Evolutionary conservation across 106 monocot species (phyloP).

Genomic region (Dendrobium chrysotoxum): DNA sequence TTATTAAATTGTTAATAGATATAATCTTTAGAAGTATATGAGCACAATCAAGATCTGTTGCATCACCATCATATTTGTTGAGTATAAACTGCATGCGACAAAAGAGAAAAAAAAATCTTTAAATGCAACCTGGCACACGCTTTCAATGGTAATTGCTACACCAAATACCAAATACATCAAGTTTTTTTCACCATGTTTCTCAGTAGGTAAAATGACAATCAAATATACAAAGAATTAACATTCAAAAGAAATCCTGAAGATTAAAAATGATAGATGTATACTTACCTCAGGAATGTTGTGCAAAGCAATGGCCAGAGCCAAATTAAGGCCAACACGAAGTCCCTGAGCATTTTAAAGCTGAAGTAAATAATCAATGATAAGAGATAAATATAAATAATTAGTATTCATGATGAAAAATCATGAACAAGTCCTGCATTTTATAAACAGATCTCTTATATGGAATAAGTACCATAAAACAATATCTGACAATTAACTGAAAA

Average conservation of each 20-base stretch:
- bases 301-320: conserved; percentile 95
- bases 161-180: neutral
- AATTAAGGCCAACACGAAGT: conserved; percentile 88
- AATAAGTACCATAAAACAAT: neutral
- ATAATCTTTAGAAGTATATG: too few relatives aligned
- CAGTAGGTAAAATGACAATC: neutral
- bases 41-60: too few relatives aligned
- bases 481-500: neutral
- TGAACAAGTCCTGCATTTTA: neutral
- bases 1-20: too few relatives aligned
- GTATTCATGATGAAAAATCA: neutral
- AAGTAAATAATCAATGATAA: neutral
- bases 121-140: too few relatives aligned
- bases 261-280: neutral
- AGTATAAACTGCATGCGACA: too few relatives aligned
- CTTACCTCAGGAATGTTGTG: conserved; percentile 98
- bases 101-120: too few relatives aligned
- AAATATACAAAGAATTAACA: neutral
- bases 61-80: too few relatives aligned
- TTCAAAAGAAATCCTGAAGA: neutral
- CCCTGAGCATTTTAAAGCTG: conserved; percentile 41
- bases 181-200: neutral
- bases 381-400: neutral
- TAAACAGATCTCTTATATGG: neutral
- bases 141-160: neutral